Conservation (phyloP, 192 early-diverging fungal species). For the Coemansia sp. region DNA sequence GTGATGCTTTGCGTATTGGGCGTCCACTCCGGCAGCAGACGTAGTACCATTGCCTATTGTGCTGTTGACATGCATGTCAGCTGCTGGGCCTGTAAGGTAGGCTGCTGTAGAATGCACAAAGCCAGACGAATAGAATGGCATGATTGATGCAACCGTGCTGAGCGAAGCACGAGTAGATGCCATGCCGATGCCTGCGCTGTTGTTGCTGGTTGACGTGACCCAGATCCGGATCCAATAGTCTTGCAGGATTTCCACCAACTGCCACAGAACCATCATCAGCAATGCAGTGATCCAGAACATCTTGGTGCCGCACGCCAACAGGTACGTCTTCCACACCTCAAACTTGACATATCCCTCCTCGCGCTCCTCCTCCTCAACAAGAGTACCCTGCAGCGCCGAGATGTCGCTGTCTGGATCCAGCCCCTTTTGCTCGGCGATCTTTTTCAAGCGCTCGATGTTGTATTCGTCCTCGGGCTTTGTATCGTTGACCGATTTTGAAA, state of each 20-base stretch:
- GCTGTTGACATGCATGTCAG: background rate
- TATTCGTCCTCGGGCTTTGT: constrained; percentile 28
- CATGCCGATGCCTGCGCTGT: background rate
- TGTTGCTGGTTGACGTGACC: constrained; percentile 35
- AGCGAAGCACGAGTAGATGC: background rate
- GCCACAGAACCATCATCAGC: constrained; percentile 50
- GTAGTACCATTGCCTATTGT: background rate
- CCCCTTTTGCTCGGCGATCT: constrained; percentile 37
- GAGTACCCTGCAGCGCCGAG: constrained; percentile 48
- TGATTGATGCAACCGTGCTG: background rate
- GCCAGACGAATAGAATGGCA: background rate
- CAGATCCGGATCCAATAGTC: constrained; percentile 69
- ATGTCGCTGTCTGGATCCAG: constrained; percentile 31
- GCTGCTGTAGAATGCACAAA: no score
- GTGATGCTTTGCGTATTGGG: background rate
- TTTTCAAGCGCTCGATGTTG: constrained; percentile 21
- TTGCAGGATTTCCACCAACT: constrained; percentile 51
- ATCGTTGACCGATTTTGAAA: constrained; percentile 12
- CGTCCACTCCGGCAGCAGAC: background rate
- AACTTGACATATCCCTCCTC: constrained; percentile 70
- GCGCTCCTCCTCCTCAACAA: constrained; percentile 81
- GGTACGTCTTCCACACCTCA: constrained; percentile 74
- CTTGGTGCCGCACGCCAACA: constrained; percentile 61
- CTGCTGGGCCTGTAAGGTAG: background rate
- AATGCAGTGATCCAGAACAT: constrained; percentile 59